Evolutionary conservation across 257 asterid genomes (phyloP).

Genomic region (Ajuga chamaepitys): DNA sequence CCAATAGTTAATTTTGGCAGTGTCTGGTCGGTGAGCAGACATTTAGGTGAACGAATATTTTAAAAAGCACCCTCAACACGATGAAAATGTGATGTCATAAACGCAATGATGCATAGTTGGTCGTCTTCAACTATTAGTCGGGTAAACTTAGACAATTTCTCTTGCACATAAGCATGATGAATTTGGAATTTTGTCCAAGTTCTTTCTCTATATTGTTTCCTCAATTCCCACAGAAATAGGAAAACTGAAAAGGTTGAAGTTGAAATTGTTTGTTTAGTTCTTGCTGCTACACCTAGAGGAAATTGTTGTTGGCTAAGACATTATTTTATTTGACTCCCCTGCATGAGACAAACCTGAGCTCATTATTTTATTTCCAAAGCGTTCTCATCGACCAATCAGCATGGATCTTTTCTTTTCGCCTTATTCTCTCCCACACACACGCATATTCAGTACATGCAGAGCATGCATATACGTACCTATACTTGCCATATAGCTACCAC

Average conservation of each 20-base stretch:
- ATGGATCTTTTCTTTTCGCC: conserved; percentile 50
- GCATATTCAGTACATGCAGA: background rate
- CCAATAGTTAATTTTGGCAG: conserved; percentile 1
- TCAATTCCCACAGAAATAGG: background rate
- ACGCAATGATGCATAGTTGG: background rate
- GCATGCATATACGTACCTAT: background rate
- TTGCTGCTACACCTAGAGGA: background rate
- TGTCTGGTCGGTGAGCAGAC: conserved; percentile 10
- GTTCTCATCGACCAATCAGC: conserved; percentile 64
- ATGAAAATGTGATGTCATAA: background rate
- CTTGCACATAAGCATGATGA: background rate
- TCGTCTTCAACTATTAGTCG: background rate
- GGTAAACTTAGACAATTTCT: background rate
- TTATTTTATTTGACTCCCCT: conserved; percentile 2
- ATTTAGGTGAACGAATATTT: conserved; percentile 4
- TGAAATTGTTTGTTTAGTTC: background rate
- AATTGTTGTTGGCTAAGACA: background rate
- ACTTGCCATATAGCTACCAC: background rate
- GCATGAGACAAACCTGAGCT: conserved; percentile 37
- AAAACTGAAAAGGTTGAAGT: background rate
- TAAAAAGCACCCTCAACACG: background rate
- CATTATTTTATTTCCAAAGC: conserved; percentile 38
- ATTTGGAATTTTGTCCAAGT: background rate
- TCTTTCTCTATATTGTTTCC: background rate
- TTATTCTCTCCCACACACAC: conserved; percentile 1